Evolutionary conservation across 2,329 filamentous ascomycete genomes (phyloP), one percentile per base, ranked within the genome.

Genomic region (Epichloe festucae): DNA sequence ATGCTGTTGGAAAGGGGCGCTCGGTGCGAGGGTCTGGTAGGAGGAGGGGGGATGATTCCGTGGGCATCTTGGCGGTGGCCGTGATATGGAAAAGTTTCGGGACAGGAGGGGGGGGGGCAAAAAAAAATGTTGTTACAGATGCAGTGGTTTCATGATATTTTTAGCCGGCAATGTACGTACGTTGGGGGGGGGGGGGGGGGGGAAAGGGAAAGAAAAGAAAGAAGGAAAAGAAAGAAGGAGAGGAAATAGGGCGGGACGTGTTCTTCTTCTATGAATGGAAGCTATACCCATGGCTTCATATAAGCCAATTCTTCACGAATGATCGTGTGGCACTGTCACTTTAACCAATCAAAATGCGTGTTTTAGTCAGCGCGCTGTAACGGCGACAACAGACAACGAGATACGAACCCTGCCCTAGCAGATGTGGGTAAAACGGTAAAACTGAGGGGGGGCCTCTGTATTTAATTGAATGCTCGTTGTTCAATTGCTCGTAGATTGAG

Each of bases 301-400:
- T 7, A 21, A 12, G 40, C 21, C 11, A 23, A 11, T 21, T 43
- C 10, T 17, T 23, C 11, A 12, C 46, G 43, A 14, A 45, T 34
- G 6, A 17, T 10, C 8, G 43, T 11, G 27, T 31, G 27, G 21
- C 43, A 34, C 15, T 12, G 38, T 36, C 23, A 19, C 48, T 43
- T 43, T 31, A 42, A 35, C 65, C 65, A 67, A 67, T 67, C 58
- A 62, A 51, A 45, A 27, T 5, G 34, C 51, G 50, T 55, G 52
- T 50, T 65, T 67, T 67, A 64, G 63, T 66, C 62, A 67, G 56
- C 62, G 4, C 48, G n/a, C 54, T 40, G 60, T 64, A 59, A 63
- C 49, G 14, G 15, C 45, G n/a, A 21, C 10, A 23, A 7, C 23
- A 27, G 23, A 27, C 23, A 27, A 23, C 23, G 6, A 23, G 5